phyloP scores from a whole-genome alignment of 2,329 filamentous ascomycete species.

The Colletotrichum nymphaeae region DNA sequence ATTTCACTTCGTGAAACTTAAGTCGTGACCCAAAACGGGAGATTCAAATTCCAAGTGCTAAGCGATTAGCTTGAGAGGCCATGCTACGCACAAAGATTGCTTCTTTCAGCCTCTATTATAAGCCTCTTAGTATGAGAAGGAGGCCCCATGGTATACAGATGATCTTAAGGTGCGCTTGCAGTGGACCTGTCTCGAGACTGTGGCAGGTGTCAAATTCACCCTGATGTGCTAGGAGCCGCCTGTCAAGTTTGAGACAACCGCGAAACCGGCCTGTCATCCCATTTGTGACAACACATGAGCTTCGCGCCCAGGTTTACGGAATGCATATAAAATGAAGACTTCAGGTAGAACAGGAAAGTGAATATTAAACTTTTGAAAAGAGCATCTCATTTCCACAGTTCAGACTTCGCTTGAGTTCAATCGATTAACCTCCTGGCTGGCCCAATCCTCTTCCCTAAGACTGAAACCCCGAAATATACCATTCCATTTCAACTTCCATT shows the following conservation, averaged over 20 bases:
- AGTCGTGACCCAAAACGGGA: background rate
- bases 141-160: background rate
- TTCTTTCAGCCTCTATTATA: too few relatives aligned
- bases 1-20: background rate
- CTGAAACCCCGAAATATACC: too few relatives aligned
- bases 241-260: constrained; percentile 7
- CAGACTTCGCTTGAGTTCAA: too few relatives aligned
- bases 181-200: constrained; percentile 20
- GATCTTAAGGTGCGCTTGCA: background rate
- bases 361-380: too few relatives aligned
- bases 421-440: too few relatives aligned
- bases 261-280: constrained; percentile 1
- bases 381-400: too few relatives aligned
- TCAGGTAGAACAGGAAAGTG: background rate
- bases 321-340: background rate
- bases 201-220: constrained; percentile 1
- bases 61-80: background rate
- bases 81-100: too few relatives aligned
- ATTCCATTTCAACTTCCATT: background rate
- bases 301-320: too few relatives aligned
- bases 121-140: background rate
- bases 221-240: background rate
- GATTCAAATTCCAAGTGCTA: background rate
- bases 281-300: background rate
- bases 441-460: too few relatives aligned